Base-by-base conservation (phyloP, 2,329 filamentous ascomycete species). In the Sclerotinia sclerotiorum region DNA sequence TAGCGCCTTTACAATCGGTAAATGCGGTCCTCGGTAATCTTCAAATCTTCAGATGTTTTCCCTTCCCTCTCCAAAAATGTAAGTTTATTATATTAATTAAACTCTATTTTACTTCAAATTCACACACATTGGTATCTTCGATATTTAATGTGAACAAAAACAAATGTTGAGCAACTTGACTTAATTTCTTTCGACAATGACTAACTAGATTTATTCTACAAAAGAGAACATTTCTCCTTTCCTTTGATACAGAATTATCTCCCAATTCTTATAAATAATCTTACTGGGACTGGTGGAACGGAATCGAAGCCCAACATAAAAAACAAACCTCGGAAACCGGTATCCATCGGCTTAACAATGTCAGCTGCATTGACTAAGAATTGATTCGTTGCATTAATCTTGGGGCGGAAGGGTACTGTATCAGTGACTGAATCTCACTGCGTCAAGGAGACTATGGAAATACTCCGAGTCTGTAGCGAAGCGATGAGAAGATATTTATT, bases 321-420 rank as follows among this genome's bases (percentile, higher is more conserved):
- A 35, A 48, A 48, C 46, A 48, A n/a, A 56, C 52, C 55, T 57
- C 55, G 55, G 29, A 19, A 29, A 19, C 6, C 62, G 62, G 62
- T 46, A 42, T 44, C 17, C 51, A 65, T 65, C 62, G 62, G 62
- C 51, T 65, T 65, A 65, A 46, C 11, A 32, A 57, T 6, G 24
- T 65, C 19, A 65, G 62, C 35, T 39, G 51, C 49, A 57, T 65
- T 27, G 10, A n/a, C 27, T 5, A 13, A 32, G 7, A 17, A 6
- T 24, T 65, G 62, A 65, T 65, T 65, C 49, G 62, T 32, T 29
- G n/a, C 10, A 11, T 48, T 3, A 15, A 46, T 39, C n/a, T n/a
- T n/a, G n/a, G n/a, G n/a, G n/a, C n/a, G n/a, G n/a, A n/a, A n/a
- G n/a, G n/a, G n/a, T n/a, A n/a, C n/a, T n/a, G n/a, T n/a, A n/a